A percentile compares a stretch with the other conserved stretches of the same genome.
These are phyloP conservation scores for Skeletonema tropicum DNA, from an alignment of 108 stramenopile genomes.

Conservation along the genomic window DNA sequence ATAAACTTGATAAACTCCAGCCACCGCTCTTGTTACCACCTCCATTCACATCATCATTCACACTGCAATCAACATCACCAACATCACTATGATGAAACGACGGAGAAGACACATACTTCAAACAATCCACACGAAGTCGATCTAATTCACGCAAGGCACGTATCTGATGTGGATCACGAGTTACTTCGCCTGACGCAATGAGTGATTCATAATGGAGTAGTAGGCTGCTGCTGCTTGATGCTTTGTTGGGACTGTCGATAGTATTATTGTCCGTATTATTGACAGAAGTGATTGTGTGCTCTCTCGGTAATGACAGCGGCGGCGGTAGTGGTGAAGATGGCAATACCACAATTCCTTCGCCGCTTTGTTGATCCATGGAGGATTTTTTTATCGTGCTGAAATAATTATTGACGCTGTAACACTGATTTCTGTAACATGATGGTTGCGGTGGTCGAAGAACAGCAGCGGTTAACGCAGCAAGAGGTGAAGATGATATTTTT, in stretches of 20 bases:
- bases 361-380: background rate
- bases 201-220: constrained; percentile 38
- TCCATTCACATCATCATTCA: background rate
- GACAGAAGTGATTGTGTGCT: background rate
- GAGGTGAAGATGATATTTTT: background rate
- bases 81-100: background rate
- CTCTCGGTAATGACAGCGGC: background rate
- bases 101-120: constrained; percentile 19
- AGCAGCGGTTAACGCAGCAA: too few species aligned
- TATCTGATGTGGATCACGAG: constrained; percentile 70
- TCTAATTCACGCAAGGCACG: constrained; percentile 66
- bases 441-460: too few species aligned
- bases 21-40: background rate
- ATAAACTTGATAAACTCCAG: constrained; percentile 2
- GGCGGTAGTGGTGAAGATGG: background rate
- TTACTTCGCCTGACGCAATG: constrained; percentile 44
- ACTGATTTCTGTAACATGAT: too few species aligned
- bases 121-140: constrained; percentile 58
- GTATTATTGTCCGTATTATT: too few species aligned
- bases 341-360: too few species aligned
- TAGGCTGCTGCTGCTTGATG: background rate
- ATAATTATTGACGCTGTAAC: background rate
- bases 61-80: too few species aligned
- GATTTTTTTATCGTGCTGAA: background rate
- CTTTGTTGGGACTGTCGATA: background rate